A percentile compares a stretch with the other conserved stretches of the same genome.
Conservation (phyloP, 2,329 filamentous ascomycete species). For the Stenocarpella maydis region DNA sequence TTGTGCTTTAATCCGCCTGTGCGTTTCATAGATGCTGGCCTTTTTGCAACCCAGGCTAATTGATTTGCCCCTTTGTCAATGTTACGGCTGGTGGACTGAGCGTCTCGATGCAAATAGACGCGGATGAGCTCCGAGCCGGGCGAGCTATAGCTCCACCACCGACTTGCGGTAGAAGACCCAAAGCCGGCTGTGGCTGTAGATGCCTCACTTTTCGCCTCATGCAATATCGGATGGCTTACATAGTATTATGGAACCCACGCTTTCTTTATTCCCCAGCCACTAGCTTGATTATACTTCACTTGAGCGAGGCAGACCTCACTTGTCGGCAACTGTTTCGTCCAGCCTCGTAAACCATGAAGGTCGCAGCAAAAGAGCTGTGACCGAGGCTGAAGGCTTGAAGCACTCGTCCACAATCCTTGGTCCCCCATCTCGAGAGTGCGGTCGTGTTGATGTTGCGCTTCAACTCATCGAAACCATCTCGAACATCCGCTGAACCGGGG, state of each 20-base stretch:
- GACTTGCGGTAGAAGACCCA: background rate
- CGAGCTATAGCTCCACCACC: background rate
- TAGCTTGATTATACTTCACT: background rate
- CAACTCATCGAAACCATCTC: background rate
- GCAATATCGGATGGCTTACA: background rate
- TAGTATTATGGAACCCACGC: background rate
- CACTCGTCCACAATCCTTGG: background rate
- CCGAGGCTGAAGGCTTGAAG: background rate
- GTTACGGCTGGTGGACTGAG: conserved; percentile 10
- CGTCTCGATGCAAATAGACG: background rate
- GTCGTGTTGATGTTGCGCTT: background rate
- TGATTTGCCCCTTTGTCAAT: conserved; percentile 28
- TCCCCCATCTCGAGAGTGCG: background rate
- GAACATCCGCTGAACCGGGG: background rate
- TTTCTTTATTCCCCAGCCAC: background rate
- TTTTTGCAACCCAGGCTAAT: background rate
- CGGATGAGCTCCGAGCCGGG: background rate
- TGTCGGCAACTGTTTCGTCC: background rate
- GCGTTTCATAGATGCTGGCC: conserved; percentile 19
- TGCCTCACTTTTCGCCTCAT: conserved; percentile 7
- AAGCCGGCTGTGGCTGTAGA: background rate
- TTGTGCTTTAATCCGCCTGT: conserved; percentile 4
- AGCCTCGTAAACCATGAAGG: background rate
- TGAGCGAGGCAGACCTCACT: background rate
- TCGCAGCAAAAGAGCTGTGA: background rate